These are phyloP conservation scores for Taiwanofungus camphoratus DNA, from an alignment of 1,284 basidiomycete species.

Conservation along the genomic window DNA sequence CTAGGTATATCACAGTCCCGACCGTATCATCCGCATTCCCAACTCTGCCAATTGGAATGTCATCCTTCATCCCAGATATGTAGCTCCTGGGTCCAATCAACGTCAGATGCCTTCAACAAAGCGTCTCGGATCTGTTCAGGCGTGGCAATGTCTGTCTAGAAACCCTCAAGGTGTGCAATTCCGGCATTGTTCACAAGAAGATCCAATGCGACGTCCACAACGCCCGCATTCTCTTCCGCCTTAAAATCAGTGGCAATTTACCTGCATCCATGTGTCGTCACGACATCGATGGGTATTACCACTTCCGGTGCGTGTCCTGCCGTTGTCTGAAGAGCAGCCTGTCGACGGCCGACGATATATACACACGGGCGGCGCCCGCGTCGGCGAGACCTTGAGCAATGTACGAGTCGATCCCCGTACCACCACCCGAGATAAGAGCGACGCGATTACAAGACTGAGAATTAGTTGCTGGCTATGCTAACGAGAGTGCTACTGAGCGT, in stretches of 20 bases:
- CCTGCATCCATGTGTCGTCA: conserved; percentile 14
- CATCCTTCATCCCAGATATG: conserved; percentile 9
- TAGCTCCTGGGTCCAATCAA: conserved; percentile 16
- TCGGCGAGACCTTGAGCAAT: conserved; percentile 12
- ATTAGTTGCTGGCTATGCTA: conserved; percentile 3
- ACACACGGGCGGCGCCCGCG: conserved; percentile 14
- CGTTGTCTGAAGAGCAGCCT: conserved; percentile 5
- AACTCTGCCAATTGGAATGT: conserved; percentile 14
- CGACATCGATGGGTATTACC: conserved; percentile 17
- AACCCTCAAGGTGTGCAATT: conserved; percentile 9
- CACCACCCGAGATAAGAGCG: conserved; percentile 13
- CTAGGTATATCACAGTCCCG: conserved; percentile 15
- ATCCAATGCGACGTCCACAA: conserved; percentile 10
- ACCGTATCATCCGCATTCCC: conserved; percentile 17
- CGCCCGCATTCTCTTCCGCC: conserved; percentile 11
- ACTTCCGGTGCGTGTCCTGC: conserved; percentile 1
- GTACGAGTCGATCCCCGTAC: conserved; percentile 13
- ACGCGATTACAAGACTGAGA: conserved; percentile 13
- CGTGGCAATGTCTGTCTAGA: conserved; percentile 9
- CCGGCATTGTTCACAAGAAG: conserved; percentile 19
- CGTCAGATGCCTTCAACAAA: conserved; percentile 14
- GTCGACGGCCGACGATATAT: conserved; percentile 17
- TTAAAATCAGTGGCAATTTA: conserved; percentile 12
- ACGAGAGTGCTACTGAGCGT: too few species aligned
- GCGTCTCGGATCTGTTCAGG: conserved; percentile 11